phyloP scores from a whole-genome alignment of 345 rosid genomes.

The Bruguiera gymnorhiza region DNA sequence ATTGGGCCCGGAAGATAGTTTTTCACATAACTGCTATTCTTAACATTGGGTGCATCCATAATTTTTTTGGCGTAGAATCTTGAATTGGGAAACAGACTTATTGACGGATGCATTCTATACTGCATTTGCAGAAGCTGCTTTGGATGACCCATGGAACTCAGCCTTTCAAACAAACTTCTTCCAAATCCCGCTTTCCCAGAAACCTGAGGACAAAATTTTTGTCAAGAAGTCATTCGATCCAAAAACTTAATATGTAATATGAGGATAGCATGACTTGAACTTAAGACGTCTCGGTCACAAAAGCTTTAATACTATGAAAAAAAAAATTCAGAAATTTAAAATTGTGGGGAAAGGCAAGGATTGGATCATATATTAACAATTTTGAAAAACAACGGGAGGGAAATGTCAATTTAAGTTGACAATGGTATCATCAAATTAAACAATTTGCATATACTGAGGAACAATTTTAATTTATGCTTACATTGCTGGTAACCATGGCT shows the following conservation, averaged over 20 bases:
- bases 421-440: neutral
- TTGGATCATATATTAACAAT: too few relatives aligned
- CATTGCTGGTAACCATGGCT: constrained; percentile 45
- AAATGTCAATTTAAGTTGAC: neutral
- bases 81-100: constrained; percentile 55
- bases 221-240: too few relatives aligned
- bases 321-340: too few relatives aligned
- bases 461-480: constrained; percentile 11
- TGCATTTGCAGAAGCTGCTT: constrained; percentile 56
- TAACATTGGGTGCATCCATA: constrained; percentile 36
- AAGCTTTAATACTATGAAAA: too few relatives aligned
- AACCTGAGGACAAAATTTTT: constrained; percentile 24
- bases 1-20: constrained; percentile 34
- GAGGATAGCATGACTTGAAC: too few relatives aligned
- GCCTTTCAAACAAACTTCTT: constrained; percentile 68
- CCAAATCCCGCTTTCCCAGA: constrained; percentile 39
- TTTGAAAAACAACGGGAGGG: neutral
- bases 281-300: too few relatives aligned
- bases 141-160: constrained; percentile 37
- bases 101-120: constrained; percentile 80
- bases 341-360: too few relatives aligned
- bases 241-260: too few relatives aligned
- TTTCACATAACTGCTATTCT: constrained; percentile 17
- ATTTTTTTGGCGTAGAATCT: constrained; percentile 45
- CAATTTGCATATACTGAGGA: neutral